These are phyloP conservation scores for Quercus suber DNA, from an alignment of 306 rosid genomes.

Conservation along the genomic window DNA sequence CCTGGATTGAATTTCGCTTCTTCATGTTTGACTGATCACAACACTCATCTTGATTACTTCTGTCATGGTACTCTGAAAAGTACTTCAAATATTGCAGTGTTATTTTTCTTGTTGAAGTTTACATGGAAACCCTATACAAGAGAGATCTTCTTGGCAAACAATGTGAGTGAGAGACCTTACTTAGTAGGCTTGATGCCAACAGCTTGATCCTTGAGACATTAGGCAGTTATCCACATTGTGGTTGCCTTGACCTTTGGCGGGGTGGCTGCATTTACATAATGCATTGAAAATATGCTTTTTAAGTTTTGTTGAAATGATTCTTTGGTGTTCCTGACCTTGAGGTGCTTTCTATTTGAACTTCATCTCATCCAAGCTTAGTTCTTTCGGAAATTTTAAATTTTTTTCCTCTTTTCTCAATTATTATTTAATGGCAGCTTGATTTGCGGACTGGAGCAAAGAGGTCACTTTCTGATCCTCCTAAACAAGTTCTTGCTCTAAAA, in stretches of 20 bases:
- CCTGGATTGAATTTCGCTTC: not conserved
- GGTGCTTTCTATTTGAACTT: slow-evolving; percentile 8
- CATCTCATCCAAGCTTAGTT: slow-evolving; percentile 16
- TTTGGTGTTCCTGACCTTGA: not conserved
- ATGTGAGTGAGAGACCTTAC: not conserved
- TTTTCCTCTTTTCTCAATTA: slow-evolving; percentile 22
- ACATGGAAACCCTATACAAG: not conserved
- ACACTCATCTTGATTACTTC: not conserved
- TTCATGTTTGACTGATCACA: not conserved
- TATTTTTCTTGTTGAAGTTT: not conserved
- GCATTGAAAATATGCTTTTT: not conserved
- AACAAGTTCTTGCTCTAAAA: slow-evolving; percentile 78
- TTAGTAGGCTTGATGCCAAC: not conserved
- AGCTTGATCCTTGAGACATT: not conserved
- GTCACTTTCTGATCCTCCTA: slow-evolving; percentile 88
- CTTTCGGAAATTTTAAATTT: slow-evolving; percentile 18
- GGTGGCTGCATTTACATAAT: not conserved
- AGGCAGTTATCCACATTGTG: not conserved
- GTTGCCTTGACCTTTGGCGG: not conserved
- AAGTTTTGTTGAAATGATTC: not conserved
- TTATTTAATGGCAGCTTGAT: slow-evolving; percentile 75
- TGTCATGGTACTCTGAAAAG: not conserved
- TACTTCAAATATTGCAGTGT: not conserved
- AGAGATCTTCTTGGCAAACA: not conserved
- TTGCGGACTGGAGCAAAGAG: slow-evolving; percentile 91